Evolutionary conservation across 2,329 filamentous ascomycete genomes (phyloP).

Genomic region (Colletotrichum shisoi): DNA sequence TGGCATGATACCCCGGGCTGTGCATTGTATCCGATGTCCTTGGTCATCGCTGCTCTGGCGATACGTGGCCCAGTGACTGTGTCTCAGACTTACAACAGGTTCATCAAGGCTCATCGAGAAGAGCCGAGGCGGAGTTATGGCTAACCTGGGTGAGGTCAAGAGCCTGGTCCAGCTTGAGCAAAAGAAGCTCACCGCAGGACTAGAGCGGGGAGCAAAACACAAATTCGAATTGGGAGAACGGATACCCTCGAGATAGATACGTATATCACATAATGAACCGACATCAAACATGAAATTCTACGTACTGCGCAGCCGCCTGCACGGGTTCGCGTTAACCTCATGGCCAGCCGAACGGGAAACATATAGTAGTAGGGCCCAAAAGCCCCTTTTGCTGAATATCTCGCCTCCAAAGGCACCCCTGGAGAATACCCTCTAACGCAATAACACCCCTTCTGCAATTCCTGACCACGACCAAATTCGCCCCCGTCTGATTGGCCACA

Average conservation of each 20-base stretch:
- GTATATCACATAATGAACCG: slow-evolving; percentile 10
- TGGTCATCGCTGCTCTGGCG: neutral
- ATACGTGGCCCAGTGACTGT: neutral
- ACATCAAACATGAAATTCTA: neutral
- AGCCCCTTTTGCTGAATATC: slow-evolving; percentile 4
- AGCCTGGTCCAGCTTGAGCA: neutral
- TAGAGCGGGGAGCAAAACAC: neutral
- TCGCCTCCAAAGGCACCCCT: neutral
- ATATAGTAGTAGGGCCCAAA: too few relatives aligned
- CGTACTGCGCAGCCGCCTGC: neutral
- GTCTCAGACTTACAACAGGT: neutral
- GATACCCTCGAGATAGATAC: slow-evolving; percentile 18
- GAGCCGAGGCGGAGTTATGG: neutral
- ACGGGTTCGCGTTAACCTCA: neutral
- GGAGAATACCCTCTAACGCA: neutral
- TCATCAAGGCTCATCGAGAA: neutral
- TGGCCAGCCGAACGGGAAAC: neutral
- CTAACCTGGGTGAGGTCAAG: neutral
- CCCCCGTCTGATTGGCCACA: slow-evolving; percentile 30
- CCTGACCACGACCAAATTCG: slow-evolving; percentile 27
- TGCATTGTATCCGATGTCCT: neutral
- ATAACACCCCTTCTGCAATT: slow-evolving; percentile 17
- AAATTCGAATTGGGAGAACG: neutral
- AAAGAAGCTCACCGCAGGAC: too few relatives aligned
- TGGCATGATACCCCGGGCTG: neutral